Evolutionary conservation across 2,329 filamentous ascomycete species (phyloP), one percentile per base, ranked within the genome.

Genomic region (Scedosporium dehoogii): DNA sequence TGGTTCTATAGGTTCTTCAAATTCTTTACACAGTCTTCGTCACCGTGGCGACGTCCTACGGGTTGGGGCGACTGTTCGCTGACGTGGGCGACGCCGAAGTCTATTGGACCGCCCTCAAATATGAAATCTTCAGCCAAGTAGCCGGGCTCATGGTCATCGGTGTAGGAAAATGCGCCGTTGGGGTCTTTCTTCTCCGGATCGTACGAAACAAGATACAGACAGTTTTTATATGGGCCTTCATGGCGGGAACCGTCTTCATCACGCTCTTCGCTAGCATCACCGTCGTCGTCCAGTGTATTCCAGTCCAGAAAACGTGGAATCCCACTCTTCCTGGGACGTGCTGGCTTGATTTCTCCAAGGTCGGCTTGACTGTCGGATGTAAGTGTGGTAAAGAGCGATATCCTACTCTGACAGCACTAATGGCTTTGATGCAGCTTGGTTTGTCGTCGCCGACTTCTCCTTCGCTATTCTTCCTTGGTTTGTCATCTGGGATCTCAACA

Each of bases 381-480:
- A 12, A 38, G 18, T 58, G 27, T 21, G 16, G 41, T 18, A 29
- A 51, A 48, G 44, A 21, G 44, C 16, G 16, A 48, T 21, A 18
- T 21, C 44, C 16, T 48, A 4, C 16, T 21, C 16, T 21, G 16
- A 48, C 16, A 48, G 16, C 44, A 14, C 44, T 48, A 21, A 48
- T 21, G 44, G 14, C 2, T 48, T 48, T 21, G 16, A 27, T 55
- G 16, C 21, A 55, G 51, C 18, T 27, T 55, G 51, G 51, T 55
- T 55, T 27, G 51, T 55, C 51, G 51, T 55, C 12, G 51, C 51
- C 57, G 75, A 78, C 63, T 74, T 77, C 58, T 74, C 74, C 59
- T 76, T 74, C 6, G 74, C 74, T 56, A 62, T 70, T 0, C 75
- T 78, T 4, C 77, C 78, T 0, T 79, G 78, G 76, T 69, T 76